Base-by-base conservation (phyloP, 2,329 filamentous ascomycete genomes). In the Byssothecium circinans region DNA sequence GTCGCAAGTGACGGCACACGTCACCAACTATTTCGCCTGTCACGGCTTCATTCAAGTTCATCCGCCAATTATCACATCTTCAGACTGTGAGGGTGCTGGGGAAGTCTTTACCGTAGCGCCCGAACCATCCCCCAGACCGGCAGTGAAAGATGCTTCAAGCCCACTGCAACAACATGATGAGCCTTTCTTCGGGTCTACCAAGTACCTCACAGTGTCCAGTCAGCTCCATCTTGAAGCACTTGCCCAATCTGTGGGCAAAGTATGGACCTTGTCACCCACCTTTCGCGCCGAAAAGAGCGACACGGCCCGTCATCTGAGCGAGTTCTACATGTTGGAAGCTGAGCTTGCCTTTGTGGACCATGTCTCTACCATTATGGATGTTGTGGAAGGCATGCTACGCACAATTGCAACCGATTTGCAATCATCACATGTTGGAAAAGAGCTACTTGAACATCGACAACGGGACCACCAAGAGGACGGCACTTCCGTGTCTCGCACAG, bases 261-360 rank as follows among this genome's bases (percentile, higher is more conserved):
- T 97, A 7, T 99, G 94, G 91, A 88, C 91, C 1, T 75, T 99
- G 10, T 94, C 91, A 4, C 94, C 94, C 2, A 95, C 91, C 0
- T 99, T 99, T 67, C 84, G 94, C 30, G 94, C 94, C 3, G 94
- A 70, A 34, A 70, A 69, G 53, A 96, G 91, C 71, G 91, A 97
- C 65, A 97, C 94, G 0, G 86, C 91, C 5, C 85, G 94, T 22
- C 94, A 99, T 72, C 78, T 99, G 52, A 96, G 90, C 75, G 94
- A 99, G 67, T 97, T 99, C 64, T 97, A 97, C 74, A 97, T 99
- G 94, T 81, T 99, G 2, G 94, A 99, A 72, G 91, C 86, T 14
- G 94, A 99, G 71, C 77, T 91, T 67, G 86, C 84, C 62, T 96
- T 96, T 68, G 81, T 86, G 34, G 79, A 88, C 38, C 75, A 84